phyloP scores from a whole-genome alignment of 768 basidiomycete species.

The Amyloporia xantha region DNA sequence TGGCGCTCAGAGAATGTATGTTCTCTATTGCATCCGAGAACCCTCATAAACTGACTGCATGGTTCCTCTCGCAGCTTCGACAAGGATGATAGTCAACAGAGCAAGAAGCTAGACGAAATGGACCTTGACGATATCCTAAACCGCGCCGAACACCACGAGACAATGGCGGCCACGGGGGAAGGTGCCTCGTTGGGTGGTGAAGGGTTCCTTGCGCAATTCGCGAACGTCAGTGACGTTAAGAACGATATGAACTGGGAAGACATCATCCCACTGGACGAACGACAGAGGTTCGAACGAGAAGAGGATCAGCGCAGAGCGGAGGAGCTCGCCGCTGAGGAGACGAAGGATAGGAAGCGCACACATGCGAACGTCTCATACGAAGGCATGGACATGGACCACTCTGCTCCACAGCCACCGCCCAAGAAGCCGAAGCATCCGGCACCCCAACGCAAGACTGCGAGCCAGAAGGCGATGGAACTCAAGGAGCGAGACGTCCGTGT shows the following conservation, averaged over 20 bases:
- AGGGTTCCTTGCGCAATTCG: slow-evolving; percentile 92
- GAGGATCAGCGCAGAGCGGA: slow-evolving; percentile 70
- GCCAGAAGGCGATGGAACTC: slow-evolving; percentile 92
- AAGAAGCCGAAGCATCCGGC: slow-evolving; percentile 73
- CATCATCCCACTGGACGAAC: slow-evolving; percentile 91
- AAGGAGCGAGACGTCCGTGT: slow-evolving; percentile 97
- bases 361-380: slow-evolving; percentile 87
- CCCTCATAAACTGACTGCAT: background rate
- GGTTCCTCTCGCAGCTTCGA: slow-evolving; percentile 63
- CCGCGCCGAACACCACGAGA: slow-evolving; percentile 96
- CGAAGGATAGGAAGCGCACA: slow-evolving; percentile 72
- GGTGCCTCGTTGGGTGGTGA: slow-evolving; percentile 96
- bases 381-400: slow-evolving; percentile 87
- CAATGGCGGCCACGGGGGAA: slow-evolving; percentile 72
- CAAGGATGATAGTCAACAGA: slow-evolving; percentile 90
- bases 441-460: slow-evolving; percentile 80
- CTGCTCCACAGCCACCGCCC: slow-evolving; percentile 48
- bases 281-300: slow-evolving; percentile 77
- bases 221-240: slow-evolving; percentile 95
- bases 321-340: slow-evolving; percentile 61
- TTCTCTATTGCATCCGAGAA: slow-evolving; percentile 6
- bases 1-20: slow-evolving; percentile 94
- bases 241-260: slow-evolving; percentile 99
- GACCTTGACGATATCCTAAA: slow-evolving; percentile 97
- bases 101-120: slow-evolving; percentile 96